A percentile compares a stretch with the other conserved stretches of the same genome.
These are phyloP conservation scores for Colletotrichum truncatum DNA, from an alignment of 2,329 filamentous ascomycete genomes.

Conservation along the genomic window DNA sequence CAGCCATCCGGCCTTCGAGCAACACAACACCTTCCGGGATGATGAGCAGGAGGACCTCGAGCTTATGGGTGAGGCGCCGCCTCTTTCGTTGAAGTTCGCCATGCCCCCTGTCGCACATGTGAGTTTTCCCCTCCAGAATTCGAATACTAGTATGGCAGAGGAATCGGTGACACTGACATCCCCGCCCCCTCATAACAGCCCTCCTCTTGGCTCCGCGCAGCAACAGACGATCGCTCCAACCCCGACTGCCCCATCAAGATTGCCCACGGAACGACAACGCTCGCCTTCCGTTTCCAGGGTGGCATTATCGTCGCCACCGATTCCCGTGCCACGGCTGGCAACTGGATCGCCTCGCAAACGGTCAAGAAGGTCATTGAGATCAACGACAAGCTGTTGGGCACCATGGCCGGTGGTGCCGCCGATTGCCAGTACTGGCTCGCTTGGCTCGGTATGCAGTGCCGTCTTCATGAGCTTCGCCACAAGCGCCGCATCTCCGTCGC, in stretches of 20 bases:
- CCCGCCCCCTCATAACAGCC: constrained; percentile 62
- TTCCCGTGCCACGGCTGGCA: constrained; percentile 94
- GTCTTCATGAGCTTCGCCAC: constrained; percentile 98
- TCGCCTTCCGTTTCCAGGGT: constrained; percentile 97
- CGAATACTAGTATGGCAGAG: background rate
- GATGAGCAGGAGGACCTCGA: constrained; percentile 79
- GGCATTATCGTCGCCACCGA: constrained; percentile 99
- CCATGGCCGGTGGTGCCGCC: constrained; percentile 97
- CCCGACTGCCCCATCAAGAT: constrained; percentile 99
- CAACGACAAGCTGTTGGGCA: constrained; percentile 92
- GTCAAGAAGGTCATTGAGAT: constrained; percentile 99
- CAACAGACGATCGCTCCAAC: constrained; percentile 97
- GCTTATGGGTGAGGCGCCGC: constrained; percentile 66
- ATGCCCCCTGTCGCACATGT: constrained; percentile 94
- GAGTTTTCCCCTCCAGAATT: constrained; percentile 46
- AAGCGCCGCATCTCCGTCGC: constrained; percentile 98
- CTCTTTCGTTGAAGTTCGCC: constrained; percentile 90
- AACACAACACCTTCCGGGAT: constrained; percentile 62
- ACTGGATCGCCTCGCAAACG: constrained; percentile 99
- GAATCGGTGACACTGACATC: constrained; percentile 16
- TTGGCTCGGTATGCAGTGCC: constrained; percentile 98
- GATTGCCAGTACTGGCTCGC: constrained; percentile 99
- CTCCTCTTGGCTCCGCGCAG: constrained; percentile 93
- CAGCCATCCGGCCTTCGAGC: constrained; percentile 78
- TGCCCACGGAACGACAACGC: constrained; percentile 96